A percentile compares a stretch with the other conserved stretches of the same genome.
Conservation (phyloP, 2,329 filamentous ascomycete genomes). For the Epichloe baconii region DNA sequence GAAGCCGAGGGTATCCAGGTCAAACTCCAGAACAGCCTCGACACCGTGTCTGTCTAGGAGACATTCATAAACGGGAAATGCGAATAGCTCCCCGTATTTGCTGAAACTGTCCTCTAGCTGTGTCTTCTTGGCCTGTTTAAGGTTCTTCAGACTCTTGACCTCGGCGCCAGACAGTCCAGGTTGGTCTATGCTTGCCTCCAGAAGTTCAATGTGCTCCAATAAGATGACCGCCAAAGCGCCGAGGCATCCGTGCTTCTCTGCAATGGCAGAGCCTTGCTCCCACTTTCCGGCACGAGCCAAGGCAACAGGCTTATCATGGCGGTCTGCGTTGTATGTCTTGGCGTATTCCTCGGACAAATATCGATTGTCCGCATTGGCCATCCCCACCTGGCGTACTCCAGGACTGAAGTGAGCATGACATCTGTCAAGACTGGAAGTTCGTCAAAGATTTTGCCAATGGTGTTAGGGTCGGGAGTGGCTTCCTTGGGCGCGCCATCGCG, state of each 20-base stretch:
- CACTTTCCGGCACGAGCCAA: slow-evolving; percentile 43
- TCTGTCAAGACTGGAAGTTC: slow-evolving; percentile 39
- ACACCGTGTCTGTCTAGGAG: slow-evolving; percentile 56
- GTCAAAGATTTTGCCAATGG: slow-evolving; percentile 33
- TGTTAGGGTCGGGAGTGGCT: slow-evolving; percentile 22
- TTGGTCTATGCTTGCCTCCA: slow-evolving; percentile 17
- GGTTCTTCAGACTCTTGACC: slow-evolving; percentile 16
- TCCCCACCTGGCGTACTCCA: slow-evolving; percentile 40
- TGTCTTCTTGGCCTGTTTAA: slow-evolving; percentile 29
- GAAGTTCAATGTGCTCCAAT: slow-evolving; percentile 36
- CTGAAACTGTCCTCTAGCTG: slow-evolving; percentile 41
- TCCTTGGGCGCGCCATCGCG: slow-evolving; percentile 18
- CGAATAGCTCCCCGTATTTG: slow-evolving; percentile 53
- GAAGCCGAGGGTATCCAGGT: slow-evolving; percentile 52
- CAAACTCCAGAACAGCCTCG: slow-evolving; percentile 56
- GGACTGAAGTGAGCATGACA: slow-evolving; percentile 39
- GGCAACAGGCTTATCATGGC: slow-evolving; percentile 37
- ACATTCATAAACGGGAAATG: slow-evolving; percentile 67
- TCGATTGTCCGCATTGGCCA: slow-evolving; percentile 30
- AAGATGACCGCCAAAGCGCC: slow-evolving; percentile 43
- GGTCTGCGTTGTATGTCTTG: slow-evolving; percentile 35
- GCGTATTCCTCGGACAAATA: slow-evolving; percentile 31
- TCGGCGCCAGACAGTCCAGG: slow-evolving; percentile 17
- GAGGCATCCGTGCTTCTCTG: slow-evolving; percentile 43
- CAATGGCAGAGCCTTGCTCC: slow-evolving; percentile 44